These are phyloP conservation scores for Brassica nigra DNA, from an alignment of 345 rosid genomes.

Conservation along the genomic window DNA sequence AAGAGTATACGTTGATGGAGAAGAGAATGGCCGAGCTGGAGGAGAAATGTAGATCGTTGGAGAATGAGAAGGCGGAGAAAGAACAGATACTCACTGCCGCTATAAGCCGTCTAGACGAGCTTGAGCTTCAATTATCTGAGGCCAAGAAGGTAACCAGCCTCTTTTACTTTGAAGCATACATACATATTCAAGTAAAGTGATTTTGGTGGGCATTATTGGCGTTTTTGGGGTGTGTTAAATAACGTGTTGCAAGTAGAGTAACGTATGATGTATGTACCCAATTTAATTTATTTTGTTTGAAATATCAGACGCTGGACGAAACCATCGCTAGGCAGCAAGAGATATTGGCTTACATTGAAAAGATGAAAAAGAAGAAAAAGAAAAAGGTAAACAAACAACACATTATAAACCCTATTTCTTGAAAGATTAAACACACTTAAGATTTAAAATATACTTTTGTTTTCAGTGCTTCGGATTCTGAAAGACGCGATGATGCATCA, in stretches of 20 bases:
- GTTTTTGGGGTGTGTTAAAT: background rate
- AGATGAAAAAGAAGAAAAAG: conserved; percentile 43
- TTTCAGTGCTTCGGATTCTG: conserved; percentile 42
- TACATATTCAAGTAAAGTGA: background rate
- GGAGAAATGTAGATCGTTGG: conserved; percentile 52
- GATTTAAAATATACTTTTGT: background rate
- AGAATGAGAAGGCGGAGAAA: conserved; percentile 53
- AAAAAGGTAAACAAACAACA: conserved; percentile 44
- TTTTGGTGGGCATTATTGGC: background rate
- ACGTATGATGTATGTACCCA: background rate
- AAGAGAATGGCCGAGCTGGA: conserved; percentile 76
- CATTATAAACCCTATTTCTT: background rate
- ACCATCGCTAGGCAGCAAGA: conserved; percentile 45
- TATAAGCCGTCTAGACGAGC: conserved; percentile 52
- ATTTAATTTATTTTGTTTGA: background rate
- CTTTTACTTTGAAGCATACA: background rate
- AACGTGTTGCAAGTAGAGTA: background rate
- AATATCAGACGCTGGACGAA: conserved; percentile 54
- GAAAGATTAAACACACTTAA: background rate
- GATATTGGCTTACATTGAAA: conserved; percentile 50
- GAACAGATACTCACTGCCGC: conserved; percentile 76
- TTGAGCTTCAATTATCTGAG: conserved; percentile 65
- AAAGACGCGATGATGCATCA: conserved; percentile 19
- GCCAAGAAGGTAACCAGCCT: conserved; percentile 65
- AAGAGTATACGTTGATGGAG: conserved; percentile 64